Percentiles rank a stretch among this genome's conserved stretches.
These are phyloP conservation scores for Periconia digitata DNA, from an alignment of 2,329 filamentous ascomycete species.

Conservation along the genomic window DNA sequence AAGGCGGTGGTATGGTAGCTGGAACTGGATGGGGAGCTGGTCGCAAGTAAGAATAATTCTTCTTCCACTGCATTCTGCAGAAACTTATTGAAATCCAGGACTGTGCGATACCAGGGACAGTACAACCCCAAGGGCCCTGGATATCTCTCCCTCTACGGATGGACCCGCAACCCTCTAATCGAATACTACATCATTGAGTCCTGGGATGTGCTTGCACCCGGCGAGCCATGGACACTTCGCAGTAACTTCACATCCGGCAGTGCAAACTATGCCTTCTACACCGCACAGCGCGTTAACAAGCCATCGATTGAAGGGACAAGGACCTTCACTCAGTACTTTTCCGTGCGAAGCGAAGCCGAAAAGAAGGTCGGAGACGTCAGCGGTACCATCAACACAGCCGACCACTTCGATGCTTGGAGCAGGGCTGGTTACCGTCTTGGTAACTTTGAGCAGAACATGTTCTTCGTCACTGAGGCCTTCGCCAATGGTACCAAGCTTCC, in stretches of 20 bases:
- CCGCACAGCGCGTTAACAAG: conserved; percentile 35
- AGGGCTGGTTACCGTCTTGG: conserved; percentile 20
- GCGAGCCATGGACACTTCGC: conserved; percentile 40
- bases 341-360: conserved; percentile 16
- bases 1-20: conserved; percentile 17
- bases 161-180: conserved; percentile 54
- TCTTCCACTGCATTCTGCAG: background rate
- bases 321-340: conserved; percentile 55
- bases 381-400: conserved; percentile 20
- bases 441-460: conserved; percentile 24
- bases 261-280: conserved; percentile 20
- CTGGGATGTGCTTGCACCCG: conserved; percentile 51
- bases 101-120: conserved; percentile 24
- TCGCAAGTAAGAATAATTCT: conserved; percentile 9
- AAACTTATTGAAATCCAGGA: conserved; percentile 6
- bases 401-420: conserved; percentile 24
- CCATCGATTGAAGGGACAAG: conserved; percentile 52
- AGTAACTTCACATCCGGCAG: conserved; percentile 25
- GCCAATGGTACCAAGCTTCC: conserved; percentile 39
- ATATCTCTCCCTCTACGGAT: conserved; percentile 60
- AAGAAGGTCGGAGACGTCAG: conserved; percentile 13
- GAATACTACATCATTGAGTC: conserved; percentile 55
- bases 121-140: conserved; percentile 29
- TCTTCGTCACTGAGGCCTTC: conserved; percentile 56
- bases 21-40: conserved; percentile 15